Percentiles rank a stretch among this genome's conserved stretches.
These are phyloP conservation scores for Parsonsia alboflavescens DNA, from an alignment of 257 asterid species.

Conservation along the genomic window DNA sequence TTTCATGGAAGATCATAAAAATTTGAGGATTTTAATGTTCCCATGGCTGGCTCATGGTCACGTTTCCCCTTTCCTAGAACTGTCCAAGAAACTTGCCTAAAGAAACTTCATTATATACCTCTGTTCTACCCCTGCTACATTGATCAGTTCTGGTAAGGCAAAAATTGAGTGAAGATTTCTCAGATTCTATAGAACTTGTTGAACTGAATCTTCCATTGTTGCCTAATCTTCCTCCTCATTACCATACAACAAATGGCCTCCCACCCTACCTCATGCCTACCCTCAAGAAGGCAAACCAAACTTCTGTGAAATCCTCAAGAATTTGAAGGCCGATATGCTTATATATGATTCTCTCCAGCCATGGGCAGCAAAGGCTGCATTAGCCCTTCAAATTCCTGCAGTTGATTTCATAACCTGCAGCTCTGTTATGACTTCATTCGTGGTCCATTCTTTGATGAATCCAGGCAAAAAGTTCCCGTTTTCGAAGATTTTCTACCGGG, in stretches of 20 bases:
- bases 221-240: conserved; percentile 38
- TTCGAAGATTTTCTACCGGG: conserved; percentile 5
- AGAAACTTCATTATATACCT: conserved; percentile 23
- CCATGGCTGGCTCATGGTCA: conserved; percentile 50
- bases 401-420: conserved; percentile 23
- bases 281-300: conserved; percentile 24
- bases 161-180: conserved; percentile 22
- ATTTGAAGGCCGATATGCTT: conserved; percentile 27
- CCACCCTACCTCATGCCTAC: conserved; percentile 35
- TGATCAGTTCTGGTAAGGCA: conserved; percentile 20
- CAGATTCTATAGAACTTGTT: conserved; percentile 22
- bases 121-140: conserved; percentile 36
- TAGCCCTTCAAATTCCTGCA: conserved; percentile 10
- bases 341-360: conserved; percentile 24
- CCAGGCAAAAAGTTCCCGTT: conserved; percentile 17
- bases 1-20: neutral
- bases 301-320: conserved; percentile 16
- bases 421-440: conserved; percentile 20
- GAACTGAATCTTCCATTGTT: conserved; percentile 26
- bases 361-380: conserved; percentile 27
- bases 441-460: neutral
- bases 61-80: conserved; percentile 39
- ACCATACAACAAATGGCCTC: conserved; percentile 45
- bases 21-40: conserved; percentile 23
- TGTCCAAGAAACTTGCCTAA: conserved; percentile 32